Evolutionary conservation across 164 flowering plant species (phyloP).

Genomic region (Tinospora cordifolia): DNA sequence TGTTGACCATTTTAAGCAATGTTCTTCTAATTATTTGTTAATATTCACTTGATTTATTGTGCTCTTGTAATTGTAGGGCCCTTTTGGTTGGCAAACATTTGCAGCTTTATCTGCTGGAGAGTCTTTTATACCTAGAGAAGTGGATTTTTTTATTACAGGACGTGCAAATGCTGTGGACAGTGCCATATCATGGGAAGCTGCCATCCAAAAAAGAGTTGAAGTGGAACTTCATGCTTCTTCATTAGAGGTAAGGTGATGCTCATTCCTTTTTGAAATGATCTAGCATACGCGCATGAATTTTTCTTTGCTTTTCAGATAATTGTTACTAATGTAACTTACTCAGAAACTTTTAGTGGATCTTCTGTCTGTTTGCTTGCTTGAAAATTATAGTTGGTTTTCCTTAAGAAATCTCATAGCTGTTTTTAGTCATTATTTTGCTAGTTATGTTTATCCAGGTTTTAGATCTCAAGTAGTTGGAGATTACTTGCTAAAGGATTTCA

Average conservation of each 20-base stretch:
- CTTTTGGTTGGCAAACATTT: conserved; percentile 82
- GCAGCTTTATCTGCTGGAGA: conserved; percentile 44
- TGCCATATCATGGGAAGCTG: conserved; percentile 85
- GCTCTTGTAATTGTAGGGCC: conserved; percentile 49
- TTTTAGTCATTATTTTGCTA: too few relatives aligned
- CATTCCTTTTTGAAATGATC: not conserved
- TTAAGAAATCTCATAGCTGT: too few relatives aligned
- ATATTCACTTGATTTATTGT: not conserved
- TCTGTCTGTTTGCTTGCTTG: not conserved
- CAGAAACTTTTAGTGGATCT: not conserved
- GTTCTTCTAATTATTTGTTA: not conserved
- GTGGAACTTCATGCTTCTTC: conserved; percentile 77
- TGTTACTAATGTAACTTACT: not conserved
- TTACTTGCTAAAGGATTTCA: too few relatives aligned
- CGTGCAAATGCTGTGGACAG: conserved; percentile 47
- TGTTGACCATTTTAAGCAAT: not conserved
- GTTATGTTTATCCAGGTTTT: too few relatives aligned
- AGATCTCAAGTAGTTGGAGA: too few relatives aligned
- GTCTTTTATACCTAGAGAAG: conserved; percentile 36
- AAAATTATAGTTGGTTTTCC: too few relatives aligned
- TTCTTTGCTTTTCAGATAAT: not conserved
- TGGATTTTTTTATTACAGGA: conserved; percentile 32
- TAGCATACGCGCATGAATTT: not conserved
- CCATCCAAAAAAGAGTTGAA: conserved; percentile 76
- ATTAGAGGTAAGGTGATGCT: conserved; percentile 38